Conservation (phyloP, 192 early-diverging fungal genomes). For the Coemansia erecta region DNA sequence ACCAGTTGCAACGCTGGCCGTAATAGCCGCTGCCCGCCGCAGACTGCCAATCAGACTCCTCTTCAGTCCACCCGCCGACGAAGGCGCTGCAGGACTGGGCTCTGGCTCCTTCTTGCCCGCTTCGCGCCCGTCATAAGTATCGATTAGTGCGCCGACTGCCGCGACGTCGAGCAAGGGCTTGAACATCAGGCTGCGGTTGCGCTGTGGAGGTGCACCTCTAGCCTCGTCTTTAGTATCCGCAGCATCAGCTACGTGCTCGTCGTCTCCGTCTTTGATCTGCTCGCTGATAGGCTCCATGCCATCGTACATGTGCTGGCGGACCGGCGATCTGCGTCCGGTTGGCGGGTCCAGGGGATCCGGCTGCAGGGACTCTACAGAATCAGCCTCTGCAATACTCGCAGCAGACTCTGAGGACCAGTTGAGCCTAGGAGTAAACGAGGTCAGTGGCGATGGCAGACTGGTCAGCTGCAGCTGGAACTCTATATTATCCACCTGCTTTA, state of each 20-base stretch:
- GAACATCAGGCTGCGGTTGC: constrained; percentile 47
- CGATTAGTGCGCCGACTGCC: constrained; percentile 36
- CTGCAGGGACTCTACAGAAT: background rate
- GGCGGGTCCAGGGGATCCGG: background rate
- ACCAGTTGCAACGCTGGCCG: too few relatives aligned
- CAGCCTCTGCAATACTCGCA: background rate
- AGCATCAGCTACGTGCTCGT: background rate
- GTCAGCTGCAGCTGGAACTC: constrained; percentile 10
- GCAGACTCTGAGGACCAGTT: background rate
- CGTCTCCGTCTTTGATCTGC: background rate
- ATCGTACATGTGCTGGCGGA: background rate
- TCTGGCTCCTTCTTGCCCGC: background rate
- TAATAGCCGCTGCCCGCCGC: constrained; percentile 12
- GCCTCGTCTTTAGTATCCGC: background rate
- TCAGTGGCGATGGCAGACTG: constrained; percentile 24
- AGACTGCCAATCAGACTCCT: constrained; percentile 23
- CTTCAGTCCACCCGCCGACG: background rate
- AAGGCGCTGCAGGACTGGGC: background rate
- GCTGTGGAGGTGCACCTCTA: constrained; percentile 14
- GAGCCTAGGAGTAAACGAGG: constrained; percentile 12
- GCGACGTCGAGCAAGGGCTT: constrained; percentile 35
- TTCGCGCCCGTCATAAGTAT: constrained; percentile 14
- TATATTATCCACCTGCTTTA: background rate
- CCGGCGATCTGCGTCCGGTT: background rate
- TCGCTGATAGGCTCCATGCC: constrained; percentile 1